phyloP scores from a whole-genome alignment of 345 rosid genomes.

The Corymbia maculata region DNA sequence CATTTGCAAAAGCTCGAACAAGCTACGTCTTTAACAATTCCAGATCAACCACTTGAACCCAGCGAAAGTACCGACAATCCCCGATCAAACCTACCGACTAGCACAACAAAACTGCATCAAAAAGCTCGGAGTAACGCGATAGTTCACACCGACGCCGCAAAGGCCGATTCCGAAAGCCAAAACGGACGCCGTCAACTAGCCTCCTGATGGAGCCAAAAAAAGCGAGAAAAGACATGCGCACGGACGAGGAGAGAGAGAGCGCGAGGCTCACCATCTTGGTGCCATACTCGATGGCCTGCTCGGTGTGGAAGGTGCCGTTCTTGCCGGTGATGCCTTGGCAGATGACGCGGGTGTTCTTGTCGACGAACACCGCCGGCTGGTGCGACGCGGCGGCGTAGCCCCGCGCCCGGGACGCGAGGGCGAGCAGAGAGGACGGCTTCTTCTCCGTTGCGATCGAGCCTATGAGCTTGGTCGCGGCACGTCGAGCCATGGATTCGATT shows the following conservation, averaged over 20 bases:
- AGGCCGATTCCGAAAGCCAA: not conserved
- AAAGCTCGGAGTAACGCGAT: not conserved
- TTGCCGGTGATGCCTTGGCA: constrained; percentile 98
- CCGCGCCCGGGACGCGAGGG: constrained; percentile 20
- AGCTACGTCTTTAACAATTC: not conserved
- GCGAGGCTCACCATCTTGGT: constrained; percentile 71
- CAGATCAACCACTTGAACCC: not conserved
- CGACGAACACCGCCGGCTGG: constrained; percentile 84
- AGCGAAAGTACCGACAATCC: not conserved
- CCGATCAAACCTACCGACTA: not conserved
- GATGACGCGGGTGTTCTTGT: constrained; percentile 79
- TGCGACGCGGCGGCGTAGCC: constrained; percentile 40
- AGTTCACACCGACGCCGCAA: not conserved
- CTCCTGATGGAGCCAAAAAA: not conserved
- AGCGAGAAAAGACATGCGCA: not conserved
- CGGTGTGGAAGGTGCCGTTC: constrained; percentile 92
- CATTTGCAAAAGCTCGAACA: not conserved
- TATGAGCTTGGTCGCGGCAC: constrained; percentile 19
- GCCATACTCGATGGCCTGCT: constrained; percentile 96
- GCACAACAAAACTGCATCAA: not conserved
- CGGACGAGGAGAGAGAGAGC: not conserved
- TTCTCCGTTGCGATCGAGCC: constrained; percentile 21
- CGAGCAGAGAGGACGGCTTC: constrained; percentile 3
- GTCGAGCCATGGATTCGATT: constrained; percentile 26
- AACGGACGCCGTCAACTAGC: not conserved